phyloP scores from a whole-genome alignment of 257 asterid species.

The Thymus quinquecostatus region DNA sequence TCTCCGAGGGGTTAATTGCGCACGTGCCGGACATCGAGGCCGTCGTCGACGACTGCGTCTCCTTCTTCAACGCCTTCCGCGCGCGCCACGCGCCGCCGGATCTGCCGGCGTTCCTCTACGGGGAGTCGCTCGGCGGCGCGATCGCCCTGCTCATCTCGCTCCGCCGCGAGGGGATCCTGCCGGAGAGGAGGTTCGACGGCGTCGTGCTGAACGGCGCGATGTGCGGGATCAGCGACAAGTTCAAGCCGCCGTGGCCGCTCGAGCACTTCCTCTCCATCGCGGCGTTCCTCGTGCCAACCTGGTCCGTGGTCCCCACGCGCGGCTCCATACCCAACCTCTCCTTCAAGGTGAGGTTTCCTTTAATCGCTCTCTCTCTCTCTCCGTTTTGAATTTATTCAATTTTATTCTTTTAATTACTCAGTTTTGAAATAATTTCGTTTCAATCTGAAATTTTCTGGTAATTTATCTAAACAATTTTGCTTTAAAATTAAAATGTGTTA shows the following conservation, averaged over 20 bases:
- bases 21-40: slow-evolving; percentile 73
- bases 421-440: no score
- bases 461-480: no score
- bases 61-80: slow-evolving; percentile 64
- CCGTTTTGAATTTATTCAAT: neutral
- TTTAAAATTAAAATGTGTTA: no score
- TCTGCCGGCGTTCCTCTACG: slow-evolving; percentile 70
- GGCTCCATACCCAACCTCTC: slow-evolving; percentile 77
- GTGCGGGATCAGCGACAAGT: slow-evolving; percentile 92
- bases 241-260: slow-evolving; percentile 97
- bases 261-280: slow-evolving; percentile 85
- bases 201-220: slow-evolving; percentile 90
- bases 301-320: slow-evolving; percentile 90
- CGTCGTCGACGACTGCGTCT: slow-evolving; percentile 79
- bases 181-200: slow-evolving; percentile 67
- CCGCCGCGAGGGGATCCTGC: slow-evolving; percentile 56
- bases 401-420: neutral
- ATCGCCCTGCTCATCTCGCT: slow-evolving; percentile 79
- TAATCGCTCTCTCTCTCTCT: neutral
- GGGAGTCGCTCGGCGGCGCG: slow-evolving; percentile 95
- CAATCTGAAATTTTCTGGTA: no score
- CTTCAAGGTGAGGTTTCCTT: slow-evolving; percentile 61
- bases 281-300: slow-evolving; percentile 72
- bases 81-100: slow-evolving; percentile 43
- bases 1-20: slow-evolving; percentile 77